Evolutionary conservation across 1,139 yeast species (phyloP).

Genomic region (Eremothecium sinecaudum): DNA sequence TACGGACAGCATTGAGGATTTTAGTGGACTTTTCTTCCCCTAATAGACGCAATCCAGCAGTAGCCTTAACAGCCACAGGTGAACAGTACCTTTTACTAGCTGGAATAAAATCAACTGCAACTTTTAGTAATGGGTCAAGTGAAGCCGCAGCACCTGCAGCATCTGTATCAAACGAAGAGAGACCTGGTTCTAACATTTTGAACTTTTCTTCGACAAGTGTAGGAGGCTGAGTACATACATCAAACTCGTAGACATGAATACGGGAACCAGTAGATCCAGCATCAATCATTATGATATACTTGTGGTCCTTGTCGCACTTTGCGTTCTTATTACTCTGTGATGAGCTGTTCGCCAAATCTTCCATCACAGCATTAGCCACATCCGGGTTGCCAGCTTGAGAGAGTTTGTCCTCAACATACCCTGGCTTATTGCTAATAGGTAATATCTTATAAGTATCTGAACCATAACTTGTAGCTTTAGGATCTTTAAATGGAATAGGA

Average conservation of each 20-base stretch:
- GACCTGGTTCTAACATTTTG: conserved; percentile 86
- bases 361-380: conserved; percentile 22
- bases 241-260: conserved; percentile 85
- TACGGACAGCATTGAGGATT: conserved; percentile 66
- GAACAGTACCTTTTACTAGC: conserved; percentile 63
- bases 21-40: conserved; percentile 65
- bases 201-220: conserved; percentile 67
- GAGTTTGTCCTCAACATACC: conserved; percentile 19
- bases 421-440: conserved; percentile 18
- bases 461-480: conserved; percentile 1
- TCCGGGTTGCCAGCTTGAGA: conserved; percentile 18
- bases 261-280: conserved; percentile 98
- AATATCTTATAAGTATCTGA: too few relatives aligned
- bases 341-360: neutral
- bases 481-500: neutral
- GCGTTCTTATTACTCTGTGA: neutral
- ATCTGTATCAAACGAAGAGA: conserved; percentile 76
- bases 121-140: conserved; percentile 65
- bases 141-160: conserved; percentile 79
- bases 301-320: conserved; percentile 27
- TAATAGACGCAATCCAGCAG: conserved; percentile 87
- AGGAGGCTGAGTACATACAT: conserved; percentile 78
- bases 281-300: conserved; percentile 83
- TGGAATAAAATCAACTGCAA: conserved; percentile 73
- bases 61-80: conserved; percentile 93